Percentiles rank a stretch among this genome's conserved stretches.
Conservation (phyloP, 148 eudicot species). For the Rhododendron simsii region DNA sequence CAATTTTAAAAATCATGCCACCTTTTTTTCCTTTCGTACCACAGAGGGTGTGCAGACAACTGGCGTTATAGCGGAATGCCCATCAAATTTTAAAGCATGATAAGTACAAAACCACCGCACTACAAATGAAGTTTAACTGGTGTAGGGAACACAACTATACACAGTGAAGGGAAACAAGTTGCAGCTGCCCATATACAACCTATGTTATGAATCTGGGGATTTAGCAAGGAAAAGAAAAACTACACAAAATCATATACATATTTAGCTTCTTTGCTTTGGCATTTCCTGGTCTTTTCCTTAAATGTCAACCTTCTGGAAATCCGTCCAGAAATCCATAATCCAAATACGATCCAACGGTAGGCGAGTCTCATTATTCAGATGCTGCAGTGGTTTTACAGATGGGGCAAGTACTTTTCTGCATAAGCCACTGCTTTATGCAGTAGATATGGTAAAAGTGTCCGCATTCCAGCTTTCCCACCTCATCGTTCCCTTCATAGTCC, state of each 20-base stretch:
- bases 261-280: neutral
- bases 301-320: neutral
- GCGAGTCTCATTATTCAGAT: slow-evolving; percentile 13
- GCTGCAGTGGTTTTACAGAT: slow-evolving; percentile 60
- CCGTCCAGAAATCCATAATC: neutral
- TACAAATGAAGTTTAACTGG: slow-evolving; percentile 6
- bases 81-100: neutral
- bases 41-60: neutral
- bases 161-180: neutral
- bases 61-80: neutral
- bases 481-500: slow-evolving; percentile 57
- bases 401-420: slow-evolving; percentile 57
- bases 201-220: neutral
- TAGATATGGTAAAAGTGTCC: slow-evolving; percentile 58
- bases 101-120: neutral
- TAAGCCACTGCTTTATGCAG: slow-evolving; percentile 75
- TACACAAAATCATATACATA: neutral
- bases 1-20: neutral
- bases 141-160: slow-evolving; percentile 3
- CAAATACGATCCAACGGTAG: neutral
- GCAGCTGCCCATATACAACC: neutral
- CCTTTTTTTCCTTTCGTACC: neutral
- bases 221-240: neutral
- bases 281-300: neutral
- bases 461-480: slow-evolving; percentile 58